Conservation (phyloP, 441 rosid genomes). For the Sinapis alba region DNA sequence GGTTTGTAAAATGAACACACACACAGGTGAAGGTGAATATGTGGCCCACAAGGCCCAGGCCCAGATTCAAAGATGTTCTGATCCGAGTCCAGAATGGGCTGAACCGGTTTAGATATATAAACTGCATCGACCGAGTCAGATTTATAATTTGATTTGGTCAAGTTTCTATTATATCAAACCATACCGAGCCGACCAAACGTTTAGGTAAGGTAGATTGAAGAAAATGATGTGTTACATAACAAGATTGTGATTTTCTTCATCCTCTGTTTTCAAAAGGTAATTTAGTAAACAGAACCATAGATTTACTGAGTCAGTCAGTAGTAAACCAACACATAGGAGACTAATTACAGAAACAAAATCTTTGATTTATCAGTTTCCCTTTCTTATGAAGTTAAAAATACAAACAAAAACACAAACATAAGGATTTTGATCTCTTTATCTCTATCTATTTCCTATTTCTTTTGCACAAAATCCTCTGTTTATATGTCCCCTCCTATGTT, state of each 20-base stretch:
- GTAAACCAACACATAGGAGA: not conserved
- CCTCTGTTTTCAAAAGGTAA: not conserved
- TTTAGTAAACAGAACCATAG: not conserved
- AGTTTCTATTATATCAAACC: not conserved
- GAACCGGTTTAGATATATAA: not conserved
- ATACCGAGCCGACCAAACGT: not conserved
- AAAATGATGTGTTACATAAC: slow-evolving; percentile 9
- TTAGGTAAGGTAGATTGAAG: slow-evolving; percentile 13
- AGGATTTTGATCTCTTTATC: slow-evolving; percentile 30
- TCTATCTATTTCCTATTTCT: slow-evolving; percentile 18
- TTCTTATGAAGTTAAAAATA: not conserved
- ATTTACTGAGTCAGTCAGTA: too few relatives aligned
- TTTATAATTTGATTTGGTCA: not conserved
- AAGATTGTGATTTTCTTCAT: slow-evolving; percentile 17
- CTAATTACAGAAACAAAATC: slow-evolving; percentile 5
- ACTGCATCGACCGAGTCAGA: not conserved
- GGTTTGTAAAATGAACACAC: too few relatives aligned
- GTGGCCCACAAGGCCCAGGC: not conserved
- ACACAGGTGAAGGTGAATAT: too few relatives aligned
- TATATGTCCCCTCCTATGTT: slow-evolving; percentile 36
- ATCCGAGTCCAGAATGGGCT: not conserved
- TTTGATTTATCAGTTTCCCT: slow-evolving; percentile 18
- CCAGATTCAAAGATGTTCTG: not conserved
- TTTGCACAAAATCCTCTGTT: slow-evolving; percentile 25
- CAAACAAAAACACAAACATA: slow-evolving; percentile 9